Base-by-base conservation (phyloP, 192 early-diverging fungal species). In the Mortierella alpina region DNA sequence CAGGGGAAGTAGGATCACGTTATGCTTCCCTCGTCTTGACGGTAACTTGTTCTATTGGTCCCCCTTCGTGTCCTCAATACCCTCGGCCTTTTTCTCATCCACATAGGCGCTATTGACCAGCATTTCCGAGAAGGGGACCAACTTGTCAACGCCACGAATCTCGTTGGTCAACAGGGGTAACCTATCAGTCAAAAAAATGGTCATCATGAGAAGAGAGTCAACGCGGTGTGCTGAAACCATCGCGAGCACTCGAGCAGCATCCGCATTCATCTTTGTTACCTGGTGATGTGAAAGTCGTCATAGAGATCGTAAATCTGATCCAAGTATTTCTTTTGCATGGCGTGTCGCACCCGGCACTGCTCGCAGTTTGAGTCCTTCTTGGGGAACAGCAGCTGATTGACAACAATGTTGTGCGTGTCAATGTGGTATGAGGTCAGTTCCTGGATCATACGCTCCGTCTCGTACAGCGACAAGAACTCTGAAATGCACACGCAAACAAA, bases 401-500 rank as follows among this genome's bases (percentile, higher is more conserved):
- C 97, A 17, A 99, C 93, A 82, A 99, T 99, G 81, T 99, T 99
- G 88, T 99, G 97, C 8, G 97, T 99, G 77, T 99, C 98, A 54
- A 99, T 99, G 55, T 96, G 89, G 80, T 96, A 98, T 14, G 93
- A 91, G 10, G 97, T 98, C 75, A 99, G 90, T 87, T 99, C 98
- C 85, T 99, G 98, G 79, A 99, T 97, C 94, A 99, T 95, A 61
- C 98, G 91, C 85, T 99, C 98, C 0, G 98, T 99, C 79, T 99
- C 98, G 86, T 99, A 99, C 45, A 99, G 88, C 22, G 98, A 99
- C 82, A 99, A 89, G 88, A 99, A 99, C 83, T 99, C 98, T 45
- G 96, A 93, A 71, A 99, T 99, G 83, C 97, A 99, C 47, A 99
- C 97, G 86, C 98, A 99, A 59, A 99, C 91, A 86, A 99, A 99